Evolutionary conservation across 345 rosid genomes (phyloP), one percentile per base, ranked within the genome.

Genomic region (Physaria fendleri): DNA sequence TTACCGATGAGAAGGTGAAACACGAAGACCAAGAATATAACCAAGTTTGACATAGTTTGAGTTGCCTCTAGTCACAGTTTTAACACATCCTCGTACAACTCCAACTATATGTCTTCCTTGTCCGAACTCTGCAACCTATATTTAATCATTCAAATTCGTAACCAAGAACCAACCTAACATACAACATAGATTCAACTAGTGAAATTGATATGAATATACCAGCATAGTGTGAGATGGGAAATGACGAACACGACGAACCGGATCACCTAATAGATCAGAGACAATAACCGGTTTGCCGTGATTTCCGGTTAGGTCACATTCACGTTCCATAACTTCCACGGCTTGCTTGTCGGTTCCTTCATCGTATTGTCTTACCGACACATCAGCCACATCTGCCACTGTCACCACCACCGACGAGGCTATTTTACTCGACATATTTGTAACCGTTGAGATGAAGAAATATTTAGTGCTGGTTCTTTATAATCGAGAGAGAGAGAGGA

Each of bases 191-290:
- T 16, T 62, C 30, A 52, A 18, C 8, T 29, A 20, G 30, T 32
- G 23, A 29, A 12, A 21, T 20, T 14, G 12, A n/a, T 24, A 42
- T 29, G 5, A 35, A 5, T 32, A n/a, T 68, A 85, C 96, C 80
- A 88, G 68, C 82, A 85, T 80, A 55, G 75, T 58, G 45, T 79
- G 82, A 2, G 71, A 72, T 7, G 92, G 74, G 27, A 81, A 82
- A 40, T 77, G 79, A 59, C 96, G 89, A 55, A 88, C 73, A 11
- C 96, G 82, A 58, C 90, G 65, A 38, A 77, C 55, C 4, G 96
- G 96, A 56, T 85, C 96, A 2, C 92, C 96, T 58, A 85, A 43
- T 43, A 82, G 83, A 72, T 85, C 90, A 44, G 90, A 82, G 59
- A 88, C 80, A 47, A 88, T 76, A 4, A 78, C 60, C 42, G 81